Base-by-base conservation (phyloP, 345 rosid genomes). In the Angophora floribunda region DNA sequence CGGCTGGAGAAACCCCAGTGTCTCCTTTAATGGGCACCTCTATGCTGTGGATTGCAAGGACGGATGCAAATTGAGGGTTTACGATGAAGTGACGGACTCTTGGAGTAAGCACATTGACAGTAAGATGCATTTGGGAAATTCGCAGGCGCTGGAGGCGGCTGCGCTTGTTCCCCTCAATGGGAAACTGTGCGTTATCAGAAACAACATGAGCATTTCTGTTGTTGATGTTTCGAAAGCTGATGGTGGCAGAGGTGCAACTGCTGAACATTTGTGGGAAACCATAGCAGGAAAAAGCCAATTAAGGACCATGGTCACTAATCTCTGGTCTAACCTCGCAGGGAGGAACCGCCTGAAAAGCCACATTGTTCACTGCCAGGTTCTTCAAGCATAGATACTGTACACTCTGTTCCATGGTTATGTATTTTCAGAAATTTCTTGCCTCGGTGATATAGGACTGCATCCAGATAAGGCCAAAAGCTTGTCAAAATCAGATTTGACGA, bases 41-140 rank as follows among this genome's bases (percentile, higher is more conserved):
- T 95, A 95, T 86, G 96, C 96, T 28, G 92, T 95, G 90, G 98
- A 94, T 49, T 95, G 98, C 90, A 95, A 93, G 90, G 98, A 95
- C 24, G 98, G 96, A 63, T 95, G 98, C 92, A 95, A 92, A 88
- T 91, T 95, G 51, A 91, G 95, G 91, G 95, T 93, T 89, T 95
- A 95, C 9, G 96, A 95, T 51, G 95, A 95, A 91, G 93, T 32
- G 22, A 88, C 94, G 26, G 94, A 92, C 89, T 93, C 96, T 52
- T 96, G 98, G 98, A 92, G 95, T 49, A 94, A 94, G 90, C 93
- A 93, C 90, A 93, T 94, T 13, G 96, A 96, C 90, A 93, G 98
- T 61, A 93, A 91, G 93, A 93, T 91, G 88, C 98, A 96, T 87
- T 86, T 96, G 91, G 98, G 98, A 79, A 95, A 89, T 88, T 95